Evolutionary conservation across 2,329 filamentous ascomycete genomes (phyloP).

Genomic region (Cladosporium velox): DNA sequence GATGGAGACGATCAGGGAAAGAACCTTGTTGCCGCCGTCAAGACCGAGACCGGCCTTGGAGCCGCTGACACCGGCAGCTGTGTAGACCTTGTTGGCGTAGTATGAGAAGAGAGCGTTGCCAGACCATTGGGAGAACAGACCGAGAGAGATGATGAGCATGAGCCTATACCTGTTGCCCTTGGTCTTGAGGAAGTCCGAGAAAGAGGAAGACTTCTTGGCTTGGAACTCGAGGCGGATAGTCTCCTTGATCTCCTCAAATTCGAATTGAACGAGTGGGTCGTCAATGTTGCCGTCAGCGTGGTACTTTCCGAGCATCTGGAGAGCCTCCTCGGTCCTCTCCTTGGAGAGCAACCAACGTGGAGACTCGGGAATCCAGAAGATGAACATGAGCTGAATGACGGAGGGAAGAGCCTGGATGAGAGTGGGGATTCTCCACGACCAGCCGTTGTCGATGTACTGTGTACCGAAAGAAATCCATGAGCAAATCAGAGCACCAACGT

Average conservation of each 20-base stretch:
- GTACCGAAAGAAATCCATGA: constrained; percentile 22
- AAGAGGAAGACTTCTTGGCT: constrained; percentile 42
- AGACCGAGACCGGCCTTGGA: constrained; percentile 40
- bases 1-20: constrained; percentile 59
- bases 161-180: constrained; percentile 56
- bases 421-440: constrained; percentile 48
- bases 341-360: constrained; percentile 60
- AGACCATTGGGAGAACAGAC: constrained; percentile 58
- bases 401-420: constrained; percentile 30
- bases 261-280: constrained; percentile 64
- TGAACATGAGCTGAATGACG: constrained; percentile 30
- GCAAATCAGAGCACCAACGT: constrained; percentile 22
- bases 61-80: constrained; percentile 34
- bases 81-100: constrained; percentile 35
- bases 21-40: constrained; percentile 59
- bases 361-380: constrained; percentile 59
- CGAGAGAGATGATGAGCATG: constrained; percentile 52
- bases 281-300: constrained; percentile 62
- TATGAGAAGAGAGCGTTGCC: constrained; percentile 52
- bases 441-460: constrained; percentile 27
- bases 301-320: constrained; percentile 58
- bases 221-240: constrained; percentile 58
- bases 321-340: constrained; percentile 46
- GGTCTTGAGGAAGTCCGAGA: constrained; percentile 61
- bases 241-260: constrained; percentile 67